A percentile compares a stretch with the other conserved stretches of the same genome.
Evolutionary conservation across 768 basidiomycete genomes (phyloP).

Genomic region (Piloderma croceum): DNA sequence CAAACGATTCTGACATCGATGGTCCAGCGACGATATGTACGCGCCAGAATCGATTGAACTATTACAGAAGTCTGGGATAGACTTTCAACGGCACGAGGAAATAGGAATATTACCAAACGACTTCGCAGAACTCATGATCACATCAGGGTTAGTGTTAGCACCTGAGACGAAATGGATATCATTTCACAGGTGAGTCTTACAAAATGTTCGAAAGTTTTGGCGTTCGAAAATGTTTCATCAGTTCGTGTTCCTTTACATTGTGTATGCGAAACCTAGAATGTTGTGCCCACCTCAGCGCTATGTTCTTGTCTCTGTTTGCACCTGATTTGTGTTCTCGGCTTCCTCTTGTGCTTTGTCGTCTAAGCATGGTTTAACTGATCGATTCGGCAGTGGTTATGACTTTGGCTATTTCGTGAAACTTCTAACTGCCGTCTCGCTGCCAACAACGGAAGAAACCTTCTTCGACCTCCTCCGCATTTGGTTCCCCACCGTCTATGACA

Average conservation of each 20-base stretch:
- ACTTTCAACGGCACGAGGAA: conserved; percentile 90
- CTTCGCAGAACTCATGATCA: conserved; percentile 96
- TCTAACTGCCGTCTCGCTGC: conserved; percentile 78
- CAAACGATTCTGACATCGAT: neutral
- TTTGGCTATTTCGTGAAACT: conserved; percentile 98
- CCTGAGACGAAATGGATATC: conserved; percentile 95
- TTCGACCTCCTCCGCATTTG: conserved; percentile 82
- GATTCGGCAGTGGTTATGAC: conserved; percentile 78
- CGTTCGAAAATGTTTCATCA: conserved; percentile 3
- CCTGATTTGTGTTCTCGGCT: neutral
- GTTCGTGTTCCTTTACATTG: conserved; percentile 7
- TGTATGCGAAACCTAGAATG: too few relatives aligned
- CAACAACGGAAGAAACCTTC: conserved; percentile 84
- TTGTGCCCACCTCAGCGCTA: too few relatives aligned
- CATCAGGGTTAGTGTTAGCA: conserved; percentile 85
- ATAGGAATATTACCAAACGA: conserved; percentile 89
- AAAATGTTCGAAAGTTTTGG: neutral
- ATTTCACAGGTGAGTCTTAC: conserved; percentile 79
- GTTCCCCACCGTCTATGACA: conserved; percentile 97
- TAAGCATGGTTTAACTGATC: neutral
- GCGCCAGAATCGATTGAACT: conserved; percentile 96
- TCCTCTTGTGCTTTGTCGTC: neutral
- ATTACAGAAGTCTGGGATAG: conserved; percentile 90
- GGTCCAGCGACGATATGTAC: conserved; percentile 89
- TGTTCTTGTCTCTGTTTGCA: too few relatives aligned